Evolutionary conservation across 2,329 filamentous ascomycete genomes (phyloP), one percentile per base, ranked within the genome.

Genomic region (Volutella citrinella): DNA sequence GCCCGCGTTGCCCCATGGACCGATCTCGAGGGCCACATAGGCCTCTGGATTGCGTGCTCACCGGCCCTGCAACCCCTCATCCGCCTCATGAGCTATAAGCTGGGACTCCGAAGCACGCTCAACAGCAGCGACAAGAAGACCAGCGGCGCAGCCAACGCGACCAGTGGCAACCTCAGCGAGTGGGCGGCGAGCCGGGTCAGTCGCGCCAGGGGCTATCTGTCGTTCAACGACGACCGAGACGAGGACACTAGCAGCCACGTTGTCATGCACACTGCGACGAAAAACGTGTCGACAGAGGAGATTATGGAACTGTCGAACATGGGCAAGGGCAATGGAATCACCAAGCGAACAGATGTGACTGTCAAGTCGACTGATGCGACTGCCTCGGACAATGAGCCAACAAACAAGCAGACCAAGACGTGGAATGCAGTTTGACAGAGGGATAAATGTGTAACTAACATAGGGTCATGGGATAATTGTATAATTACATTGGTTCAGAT

Each of bases 1-100:
- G 44, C 55, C 11, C 56, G 43, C 6, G 51, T 59, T n/a, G 55
- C 50, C 19, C 45, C 59, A 8, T 68, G 62, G 64, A 66, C 63
- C 7, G 57, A 64, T 31, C 46, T 66, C 6, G 65, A 69, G 42
- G 53, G 57, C 26, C 64, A 69, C 38, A 49, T 63, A 26, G 66
- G 64, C n/a, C 49, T 69, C 19, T 69, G 65, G 64, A 61, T 62
- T 27, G 53, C 55, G 10, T 68, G 63, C 39, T 61, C 67, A 23
- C 63, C 64, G 5, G 54, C 64, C 3, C 42, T 68, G 10, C 63
- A 67, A 23, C 61, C 63, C 4, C 36, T 67, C 12, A 37, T 64
- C 7, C 58, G 63, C 17, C 31, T 52, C 12, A n/a, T 55, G 12
- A 47, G 26, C 11, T 33, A 21, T 25, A 38, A 32, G 24, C 30